Evolutionary conservation across 805 yeast genomes (phyloP).

Genomic region (Saccharomycopsis javanensis): DNA sequence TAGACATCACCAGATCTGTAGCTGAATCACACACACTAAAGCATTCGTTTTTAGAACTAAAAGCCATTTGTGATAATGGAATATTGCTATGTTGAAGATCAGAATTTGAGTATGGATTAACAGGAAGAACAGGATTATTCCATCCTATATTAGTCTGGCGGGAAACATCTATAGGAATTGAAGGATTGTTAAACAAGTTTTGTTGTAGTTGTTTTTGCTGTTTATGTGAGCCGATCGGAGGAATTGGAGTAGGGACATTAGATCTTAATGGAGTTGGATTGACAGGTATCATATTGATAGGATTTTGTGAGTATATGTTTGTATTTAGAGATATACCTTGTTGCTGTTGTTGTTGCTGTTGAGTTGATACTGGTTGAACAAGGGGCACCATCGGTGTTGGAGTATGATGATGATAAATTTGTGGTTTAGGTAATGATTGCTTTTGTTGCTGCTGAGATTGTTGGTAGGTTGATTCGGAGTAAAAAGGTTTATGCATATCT

Average conservation of each 20-base stretch:
- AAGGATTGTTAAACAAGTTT: not conserved
- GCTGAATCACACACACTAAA: slow-evolving; percentile 10
- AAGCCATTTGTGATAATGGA: not conserved
- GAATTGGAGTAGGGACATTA: not conserved
- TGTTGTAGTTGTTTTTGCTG: not conserved
- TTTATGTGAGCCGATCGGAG: not conserved
- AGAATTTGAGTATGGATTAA: not conserved
- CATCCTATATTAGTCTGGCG: not conserved
- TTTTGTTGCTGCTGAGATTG: not conserved
- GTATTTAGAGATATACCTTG: not conserved
- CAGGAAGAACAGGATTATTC: not conserved
- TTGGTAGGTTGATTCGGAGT: not conserved
- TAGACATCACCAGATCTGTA: slow-evolving; percentile 11
- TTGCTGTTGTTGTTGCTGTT: not conserved
- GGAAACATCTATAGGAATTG: not conserved
- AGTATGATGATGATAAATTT: not conserved
- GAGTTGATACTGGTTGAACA: not conserved
- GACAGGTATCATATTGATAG: not conserved
- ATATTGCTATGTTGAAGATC: not conserved
- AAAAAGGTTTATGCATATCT: not conserved
- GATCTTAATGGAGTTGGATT: not conserved
- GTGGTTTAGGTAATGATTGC: not conserved
- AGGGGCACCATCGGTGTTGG: not conserved
- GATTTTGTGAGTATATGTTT: not conserved
- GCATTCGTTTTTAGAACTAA: not conserved